A percentile compares a stretch with the other conserved stretches of the same genome.
These are phyloP conservation scores for Phaeotremella fagi DNA, from an alignment of 768 basidiomycete genomes.

Conservation along the genomic window DNA sequence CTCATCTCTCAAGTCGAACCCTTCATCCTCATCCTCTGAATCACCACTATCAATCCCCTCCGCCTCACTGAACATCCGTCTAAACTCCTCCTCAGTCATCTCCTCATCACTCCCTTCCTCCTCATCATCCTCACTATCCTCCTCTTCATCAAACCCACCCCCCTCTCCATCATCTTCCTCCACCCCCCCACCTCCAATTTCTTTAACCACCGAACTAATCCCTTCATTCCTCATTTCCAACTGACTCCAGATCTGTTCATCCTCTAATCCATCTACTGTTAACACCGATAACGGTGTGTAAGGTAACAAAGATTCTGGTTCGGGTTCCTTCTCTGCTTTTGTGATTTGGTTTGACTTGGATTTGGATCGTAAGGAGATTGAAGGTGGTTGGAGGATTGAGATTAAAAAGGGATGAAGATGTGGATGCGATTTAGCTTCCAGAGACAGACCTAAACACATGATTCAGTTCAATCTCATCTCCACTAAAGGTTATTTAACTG, in stretches of 20 bases:
- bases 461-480: conserved; percentile 52
- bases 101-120: conserved; percentile 32
- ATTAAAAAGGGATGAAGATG: conserved; percentile 64
- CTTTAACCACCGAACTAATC: conserved; percentile 65
- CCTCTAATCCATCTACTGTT: conserved; percentile 70
- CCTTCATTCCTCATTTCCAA: conserved; percentile 72
- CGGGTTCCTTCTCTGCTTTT: conserved; percentile 46
- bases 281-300: conserved; percentile 71
- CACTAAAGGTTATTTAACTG: conserved; percentile 5
- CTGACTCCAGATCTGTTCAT: conserved; percentile 90
- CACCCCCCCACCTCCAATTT: conserved; percentile 56
- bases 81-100: conserved; percentile 17
- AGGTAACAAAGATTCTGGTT: conserved; percentile 25
- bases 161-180: conserved; percentile 45
- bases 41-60: conserved; percentile 44
- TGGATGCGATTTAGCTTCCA: conserved; percentile 62
- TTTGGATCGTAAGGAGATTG: conserved; percentile 56
- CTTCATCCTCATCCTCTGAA: conserved; percentile 13
- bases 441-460: conserved; percentile 56
- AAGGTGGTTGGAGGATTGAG: conserved; percentile 62
- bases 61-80: conserved; percentile 15
- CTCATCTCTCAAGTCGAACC: conserved; percentile 18
- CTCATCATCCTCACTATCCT: conserved; percentile 31
- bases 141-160: conserved; percentile 4
- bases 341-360: conserved; percentile 48